Evolutionary conservation across 108 stramenopile species (phyloP).

Genomic region (Cylindrotheca closterium): DNA sequence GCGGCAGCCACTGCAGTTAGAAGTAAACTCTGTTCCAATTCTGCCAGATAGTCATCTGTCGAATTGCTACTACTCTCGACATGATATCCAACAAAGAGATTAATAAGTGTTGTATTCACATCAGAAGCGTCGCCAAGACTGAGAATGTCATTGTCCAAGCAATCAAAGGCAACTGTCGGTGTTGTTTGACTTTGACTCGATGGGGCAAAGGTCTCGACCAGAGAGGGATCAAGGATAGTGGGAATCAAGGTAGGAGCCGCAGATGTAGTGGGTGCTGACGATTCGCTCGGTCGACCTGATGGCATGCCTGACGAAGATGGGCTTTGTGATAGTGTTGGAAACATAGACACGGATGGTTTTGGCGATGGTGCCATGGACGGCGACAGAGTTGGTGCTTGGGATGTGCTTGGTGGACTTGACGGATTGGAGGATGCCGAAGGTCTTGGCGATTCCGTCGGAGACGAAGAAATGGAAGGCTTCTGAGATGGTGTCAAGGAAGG

Average conservation of each 20-base stretch:
- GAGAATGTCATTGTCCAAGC: not conserved
- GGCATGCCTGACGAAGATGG: too few species aligned
- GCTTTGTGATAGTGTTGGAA: too few species aligned
- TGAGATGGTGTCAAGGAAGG: too few species aligned
- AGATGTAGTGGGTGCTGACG: conserved; percentile 4
- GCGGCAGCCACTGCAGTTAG: conserved; percentile 22
- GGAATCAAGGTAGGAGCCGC: not conserved
- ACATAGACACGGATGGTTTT: too few species aligned
- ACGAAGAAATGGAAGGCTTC: too few species aligned
- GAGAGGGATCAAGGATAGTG: not conserved
- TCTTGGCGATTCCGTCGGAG: too few species aligned
- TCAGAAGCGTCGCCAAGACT: conserved; percentile 1
- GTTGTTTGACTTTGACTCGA: not conserved
- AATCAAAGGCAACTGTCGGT: conserved; percentile 2
- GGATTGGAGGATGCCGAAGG: too few species aligned
- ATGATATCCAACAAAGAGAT: conserved; percentile 20
- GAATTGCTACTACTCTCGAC: conserved; percentile 29
- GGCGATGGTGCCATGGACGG: too few species aligned
- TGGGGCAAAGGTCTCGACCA: not conserved
- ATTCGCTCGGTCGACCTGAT: too few species aligned
- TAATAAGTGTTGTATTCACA: conserved; percentile 1
- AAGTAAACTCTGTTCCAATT: conserved; percentile 20
- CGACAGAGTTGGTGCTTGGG: too few species aligned
- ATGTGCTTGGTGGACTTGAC: too few species aligned
- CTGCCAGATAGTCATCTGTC: conserved; percentile 18